Base-by-base conservation (phyloP, 148 eudicot genomes). In the Amaranthus hypochondriacus region DNA sequence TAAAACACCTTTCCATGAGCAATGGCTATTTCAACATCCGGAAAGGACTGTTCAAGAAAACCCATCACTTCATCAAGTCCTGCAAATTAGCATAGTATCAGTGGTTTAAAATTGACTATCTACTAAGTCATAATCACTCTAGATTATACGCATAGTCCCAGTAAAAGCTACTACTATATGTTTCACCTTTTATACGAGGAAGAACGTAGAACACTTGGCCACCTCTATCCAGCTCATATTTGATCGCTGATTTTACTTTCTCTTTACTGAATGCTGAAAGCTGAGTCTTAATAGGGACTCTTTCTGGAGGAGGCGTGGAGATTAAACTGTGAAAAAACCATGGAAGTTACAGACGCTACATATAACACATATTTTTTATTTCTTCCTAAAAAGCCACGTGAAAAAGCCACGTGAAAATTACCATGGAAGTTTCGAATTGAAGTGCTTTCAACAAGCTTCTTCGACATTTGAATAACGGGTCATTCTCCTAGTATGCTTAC, bases 171-270 rank as follows among this genome's bases (percentile, higher is more conserved):
- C 15, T 8, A 67, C 14, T 49, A 66, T 49, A 3, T 56, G 46
- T 18, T 63, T 52, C 77, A 95, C 99, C 99, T 92, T 92, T 89
- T 14, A 95, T 95, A 67, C 97, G 96, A 76, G 99, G 99, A 83
- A 95, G 84, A 83, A 95, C 99, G 85, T 89, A 95, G 80, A 95
- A 95, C 60, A 95, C 91, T 78, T 92, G 99, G 80, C 99, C 99
- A 74, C 84, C 92, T 54, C 99, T 88, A 75, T 95, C 97, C 88
- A 95, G 81, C 85, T 95, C 99, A 85, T 81, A 81, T 81, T 80
- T 83, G 86, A 95, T 92, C 69, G 99, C 96, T 63, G 99, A 87
- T 77, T 85, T 77, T 67, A 90, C 96, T 70, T 86, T 92, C 62
- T 87, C 96, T 76, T 85, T 73, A 63, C 88, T 84, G 80, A 70